These are phyloP conservation scores for Xylaria sp. DNA, from an alignment of 2,329 filamentous ascomycete species.

Conservation along the genomic window DNA sequence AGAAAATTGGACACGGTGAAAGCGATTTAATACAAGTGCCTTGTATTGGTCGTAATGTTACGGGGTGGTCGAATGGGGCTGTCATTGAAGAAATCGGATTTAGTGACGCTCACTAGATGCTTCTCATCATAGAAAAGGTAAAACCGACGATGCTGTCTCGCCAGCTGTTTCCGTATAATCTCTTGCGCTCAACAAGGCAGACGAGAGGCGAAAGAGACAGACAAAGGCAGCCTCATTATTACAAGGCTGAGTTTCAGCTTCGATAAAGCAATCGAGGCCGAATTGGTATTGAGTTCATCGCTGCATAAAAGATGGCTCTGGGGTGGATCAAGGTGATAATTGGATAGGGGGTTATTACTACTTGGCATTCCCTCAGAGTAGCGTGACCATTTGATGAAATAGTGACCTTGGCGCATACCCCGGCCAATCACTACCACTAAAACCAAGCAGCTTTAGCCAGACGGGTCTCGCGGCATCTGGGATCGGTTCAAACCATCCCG, in stretches of 20 bases:
- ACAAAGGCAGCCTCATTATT: background rate
- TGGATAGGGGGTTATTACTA: constrained; percentile 16
- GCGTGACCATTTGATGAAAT: constrained; percentile 15
- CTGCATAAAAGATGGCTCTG: constrained; percentile 1
- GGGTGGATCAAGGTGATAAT: constrained; percentile 20
- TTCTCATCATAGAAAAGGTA: constrained; percentile 12
- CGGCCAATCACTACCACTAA: constrained; percentile 10
- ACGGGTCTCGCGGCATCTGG: constrained; percentile 7
- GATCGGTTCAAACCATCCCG: background rate
- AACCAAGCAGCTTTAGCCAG: background rate
- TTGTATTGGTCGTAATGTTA: background rate
- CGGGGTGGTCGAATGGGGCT: background rate
- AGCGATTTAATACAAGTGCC: background rate
- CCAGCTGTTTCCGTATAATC: background rate
- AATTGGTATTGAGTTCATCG: background rate
- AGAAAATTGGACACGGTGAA: background rate
- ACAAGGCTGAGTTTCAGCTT: background rate
- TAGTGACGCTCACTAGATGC: constrained; percentile 1
- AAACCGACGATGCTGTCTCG: constrained; percentile 7
- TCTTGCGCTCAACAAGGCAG: background rate
- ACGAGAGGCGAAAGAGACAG: background rate
- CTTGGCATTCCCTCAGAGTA: constrained; percentile 17
- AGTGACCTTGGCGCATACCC: background rate
- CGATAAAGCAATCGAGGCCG: background rate
- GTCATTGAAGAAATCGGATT: background rate